Conservation (phyloP, 2,329 filamentous ascomycete species). For the Pseudopyricularia javanii region DNA sequence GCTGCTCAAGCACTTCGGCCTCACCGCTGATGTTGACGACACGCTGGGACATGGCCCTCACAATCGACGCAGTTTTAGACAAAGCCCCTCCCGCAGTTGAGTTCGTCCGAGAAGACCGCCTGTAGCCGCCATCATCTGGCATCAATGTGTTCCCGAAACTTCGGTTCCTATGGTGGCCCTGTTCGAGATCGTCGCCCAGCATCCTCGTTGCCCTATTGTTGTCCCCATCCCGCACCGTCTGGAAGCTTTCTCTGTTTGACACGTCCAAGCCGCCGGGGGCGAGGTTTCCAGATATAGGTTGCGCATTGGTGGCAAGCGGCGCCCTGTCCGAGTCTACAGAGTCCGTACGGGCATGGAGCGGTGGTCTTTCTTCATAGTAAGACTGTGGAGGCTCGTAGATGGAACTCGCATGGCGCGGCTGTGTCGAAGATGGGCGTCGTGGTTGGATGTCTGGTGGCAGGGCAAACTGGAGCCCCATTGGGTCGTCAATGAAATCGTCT, state of each 20-base stretch:
- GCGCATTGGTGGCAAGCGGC: constrained; percentile 42
- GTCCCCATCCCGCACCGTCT: constrained; percentile 41
- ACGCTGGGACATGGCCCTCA: constrained; percentile 85
- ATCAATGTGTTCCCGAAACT: constrained; percentile 45
- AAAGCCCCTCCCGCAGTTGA: constrained; percentile 49
- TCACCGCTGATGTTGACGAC: constrained; percentile 97
- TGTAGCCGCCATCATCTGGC: constrained; percentile 34
- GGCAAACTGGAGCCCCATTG: constrained; percentile 38
- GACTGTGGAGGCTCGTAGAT: constrained; percentile 19
- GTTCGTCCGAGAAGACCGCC: constrained; percentile 34
- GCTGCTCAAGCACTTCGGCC: constrained; percentile 67
- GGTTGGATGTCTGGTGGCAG: constrained; percentile 37
- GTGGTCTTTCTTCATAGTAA: constrained; percentile 27
- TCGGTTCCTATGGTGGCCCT: constrained; percentile 37
- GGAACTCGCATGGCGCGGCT: background rate
- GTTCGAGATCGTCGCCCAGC: constrained; percentile 46
- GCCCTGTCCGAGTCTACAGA: constrained; percentile 44
- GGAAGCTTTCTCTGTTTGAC: constrained; percentile 40
- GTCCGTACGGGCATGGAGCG: constrained; percentile 19
- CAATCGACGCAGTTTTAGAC: constrained; percentile 59
- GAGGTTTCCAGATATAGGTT: constrained; percentile 41
- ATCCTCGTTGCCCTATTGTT: constrained; percentile 43
- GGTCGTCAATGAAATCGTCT: constrained; percentile 18
- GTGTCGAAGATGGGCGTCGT: constrained; percentile 11
- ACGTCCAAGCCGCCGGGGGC: constrained; percentile 24